Evolutionary conservation across 345 rosid species (phyloP), one percentile per base, ranked within the genome.

Genomic region (Hibiscus trionum): DNA sequence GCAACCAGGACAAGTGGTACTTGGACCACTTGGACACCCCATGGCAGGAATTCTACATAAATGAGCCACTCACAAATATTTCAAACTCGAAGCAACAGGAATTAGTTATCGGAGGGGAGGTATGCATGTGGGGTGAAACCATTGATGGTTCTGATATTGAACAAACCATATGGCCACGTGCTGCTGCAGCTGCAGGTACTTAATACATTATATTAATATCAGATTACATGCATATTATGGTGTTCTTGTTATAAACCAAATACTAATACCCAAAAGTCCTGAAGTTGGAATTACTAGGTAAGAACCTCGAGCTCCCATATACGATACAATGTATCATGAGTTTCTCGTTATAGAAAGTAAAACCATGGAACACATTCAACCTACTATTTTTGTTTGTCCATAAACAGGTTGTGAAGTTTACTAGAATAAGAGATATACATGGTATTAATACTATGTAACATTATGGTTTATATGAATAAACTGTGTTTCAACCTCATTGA

Each of bases 81-180:
- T 77, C 71, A 17, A 72, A 88, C 42, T 5, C 52, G 11, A 60
- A 80, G 65, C 83, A 82, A 60, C 85, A 88, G 78, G 78, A 78
- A 72, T 77, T 88, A 70, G 88, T 88, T 77, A 75, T 90, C 37
- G 96, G 96, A 33, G 92, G 96, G 14, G 90, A 90, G 75, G 96
- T 88, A 44, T 90, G 96, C 77, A 86, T 86, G 90, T 90, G 93
- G 96, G 96, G 91, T 33, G 93, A 88, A 82, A 31, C 24, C 57
- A 66, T 82, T 65, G 90, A 86, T 74, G 87, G 74, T 50, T 90
- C 96, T 9, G 85, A 88, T 71, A 85, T 90, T 75, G 76, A 88
- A 56, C 91, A 90, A 83, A 90, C 93, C 49, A 88, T 90, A 76
- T 90, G 96, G 96, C 96, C 96, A 67, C 91, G 91, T 2, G 96